Evolutionary conservation across 371 early-diverging fungal species (phyloP).

Genomic region (Mucor circinelloides): DNA sequence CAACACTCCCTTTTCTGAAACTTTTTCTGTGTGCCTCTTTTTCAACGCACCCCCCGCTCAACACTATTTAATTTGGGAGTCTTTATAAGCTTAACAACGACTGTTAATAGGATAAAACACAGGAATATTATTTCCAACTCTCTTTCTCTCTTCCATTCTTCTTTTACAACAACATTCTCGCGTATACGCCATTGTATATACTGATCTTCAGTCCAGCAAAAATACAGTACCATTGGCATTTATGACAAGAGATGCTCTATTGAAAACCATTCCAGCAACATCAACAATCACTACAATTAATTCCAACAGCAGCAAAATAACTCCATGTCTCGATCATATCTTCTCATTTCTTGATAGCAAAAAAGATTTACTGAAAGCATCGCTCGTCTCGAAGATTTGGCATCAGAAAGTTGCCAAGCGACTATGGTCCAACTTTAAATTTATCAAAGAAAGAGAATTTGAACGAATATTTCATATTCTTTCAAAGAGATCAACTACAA

Average conservation of each 20-base stretch:
- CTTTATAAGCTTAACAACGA: neutral
- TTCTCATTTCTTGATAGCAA: slow-evolving; percentile 27
- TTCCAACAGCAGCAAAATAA: neutral
- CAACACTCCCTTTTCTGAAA: neutral
- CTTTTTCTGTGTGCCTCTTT: neutral
- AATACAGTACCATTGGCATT: slow-evolving; percentile 12
- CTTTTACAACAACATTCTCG: neutral
- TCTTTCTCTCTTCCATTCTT: neutral
- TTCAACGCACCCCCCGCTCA: neutral
- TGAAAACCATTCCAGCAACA: slow-evolving; percentile 13
- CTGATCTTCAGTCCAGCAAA: neutral
- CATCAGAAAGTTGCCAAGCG: slow-evolving; percentile 22
- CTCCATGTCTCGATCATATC: slow-evolving; percentile 30
- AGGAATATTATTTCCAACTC: neutral
- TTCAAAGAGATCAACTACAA: slow-evolving; percentile 28
- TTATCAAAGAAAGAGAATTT: slow-evolving; percentile 44
- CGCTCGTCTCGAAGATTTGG: slow-evolving; percentile 38
- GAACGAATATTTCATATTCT: slow-evolving; percentile 47
- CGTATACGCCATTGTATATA: neutral
- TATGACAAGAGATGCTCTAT: slow-evolving; percentile 49
- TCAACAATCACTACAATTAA: neutral
- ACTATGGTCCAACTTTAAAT: slow-evolving; percentile 45
- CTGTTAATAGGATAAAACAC: neutral
- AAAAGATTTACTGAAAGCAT: slow-evolving; percentile 28
- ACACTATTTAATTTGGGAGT: neutral